Percentiles rank a stretch among this genome's conserved stretches.
These are phyloP conservation scores for Solanum lycopersicoides DNA, from an alignment of 257 asterid genomes.

Conservation along the genomic window DNA sequence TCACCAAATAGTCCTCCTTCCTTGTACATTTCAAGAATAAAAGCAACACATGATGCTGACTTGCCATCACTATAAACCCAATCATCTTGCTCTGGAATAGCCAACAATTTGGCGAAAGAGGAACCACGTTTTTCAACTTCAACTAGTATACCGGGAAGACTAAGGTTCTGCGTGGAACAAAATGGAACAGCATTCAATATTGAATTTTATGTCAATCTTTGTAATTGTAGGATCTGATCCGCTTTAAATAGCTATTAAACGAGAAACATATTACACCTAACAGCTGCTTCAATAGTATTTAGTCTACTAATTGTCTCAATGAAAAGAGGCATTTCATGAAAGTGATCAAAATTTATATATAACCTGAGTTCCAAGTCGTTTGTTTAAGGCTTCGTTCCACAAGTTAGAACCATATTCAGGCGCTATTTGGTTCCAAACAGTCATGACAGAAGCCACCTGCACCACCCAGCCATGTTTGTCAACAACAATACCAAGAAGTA, in stretches of 20 bases:
- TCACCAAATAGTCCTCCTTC: conserved; percentile 81
- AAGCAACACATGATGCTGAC: conserved; percentile 89
- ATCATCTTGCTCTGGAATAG: conserved; percentile 78
- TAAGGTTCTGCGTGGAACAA: conserved; percentile 40
- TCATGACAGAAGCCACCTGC: conserved; percentile 90
- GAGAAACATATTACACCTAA: background rate
- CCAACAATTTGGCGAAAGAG: conserved; percentile 71
- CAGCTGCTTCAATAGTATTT: background rate
- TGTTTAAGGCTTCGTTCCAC: conserved; percentile 96
- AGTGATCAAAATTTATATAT: background rate
- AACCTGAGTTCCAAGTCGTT: conserved; percentile 88
- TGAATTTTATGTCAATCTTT: background rate
- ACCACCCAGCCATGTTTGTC: conserved; percentile 1
- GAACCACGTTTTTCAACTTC: conserved; percentile 85
- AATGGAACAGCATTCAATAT: background rate
- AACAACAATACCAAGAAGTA: background rate
- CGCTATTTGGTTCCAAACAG: conserved; percentile 69
- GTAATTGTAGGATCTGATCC: background rate
- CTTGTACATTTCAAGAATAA: conserved; percentile 77
- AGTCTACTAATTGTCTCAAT: background rate
- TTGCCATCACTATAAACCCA: conserved; percentile 86
- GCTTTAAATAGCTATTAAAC: background rate
- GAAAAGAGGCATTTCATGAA: background rate
- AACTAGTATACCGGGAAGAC: conserved; percentile 67
- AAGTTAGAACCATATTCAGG: conserved; percentile 79